Evolutionary conservation across 2,329 filamentous ascomycete species (phyloP), one percentile per base, ranked within the genome.

Genomic region (Sphaerulina vaccinii): DNA sequence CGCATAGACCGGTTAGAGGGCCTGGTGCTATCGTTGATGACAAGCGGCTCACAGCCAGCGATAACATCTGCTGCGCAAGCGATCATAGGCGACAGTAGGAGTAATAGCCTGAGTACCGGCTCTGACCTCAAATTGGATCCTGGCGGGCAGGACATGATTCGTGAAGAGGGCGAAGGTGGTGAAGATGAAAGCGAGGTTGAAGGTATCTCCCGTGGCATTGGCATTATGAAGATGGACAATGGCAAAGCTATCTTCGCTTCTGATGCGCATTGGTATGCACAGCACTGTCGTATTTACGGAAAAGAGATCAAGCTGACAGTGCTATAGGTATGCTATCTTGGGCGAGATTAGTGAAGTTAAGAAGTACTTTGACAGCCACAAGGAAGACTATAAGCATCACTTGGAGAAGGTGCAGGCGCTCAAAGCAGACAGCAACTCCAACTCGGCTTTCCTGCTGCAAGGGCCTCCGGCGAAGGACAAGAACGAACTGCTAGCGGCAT

Each of bases 1-100:
- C 87, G 93, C 69, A 97, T 97, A 74, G 91, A 97, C 75, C 84
- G 92, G 64, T 79, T 97, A 60, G 92, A 97, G 79, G 87, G 88
- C 62, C 76, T 97, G 69, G 92, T 97, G 55, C 74, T 97, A 59
- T 95, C 90, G 22, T 73, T 97, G 67, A 96, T 97, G 92, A 92
- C 92, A 66, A 91, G 89, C 51, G 80, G 78, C n/a, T 77, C 81
- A 59, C 78, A 81, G 49, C 77, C 79, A 40, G 81, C 82, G 18
- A 76, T 78, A 3, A 70, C 77, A 15, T 81, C 82, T 42, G 64
- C 63, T 22, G 82, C 82, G n/a, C 76, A 80, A 52, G 80, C 81
- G 27, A 79, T 75, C 6, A 78, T 84, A 64, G 61, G 59, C 32
- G 60, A 58, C 38, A 76, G 75, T 51, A 65, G 71, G 46, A 69